phyloP scores from a whole-genome alignment of 148 eudicot species.

The Silene conica region DNA sequence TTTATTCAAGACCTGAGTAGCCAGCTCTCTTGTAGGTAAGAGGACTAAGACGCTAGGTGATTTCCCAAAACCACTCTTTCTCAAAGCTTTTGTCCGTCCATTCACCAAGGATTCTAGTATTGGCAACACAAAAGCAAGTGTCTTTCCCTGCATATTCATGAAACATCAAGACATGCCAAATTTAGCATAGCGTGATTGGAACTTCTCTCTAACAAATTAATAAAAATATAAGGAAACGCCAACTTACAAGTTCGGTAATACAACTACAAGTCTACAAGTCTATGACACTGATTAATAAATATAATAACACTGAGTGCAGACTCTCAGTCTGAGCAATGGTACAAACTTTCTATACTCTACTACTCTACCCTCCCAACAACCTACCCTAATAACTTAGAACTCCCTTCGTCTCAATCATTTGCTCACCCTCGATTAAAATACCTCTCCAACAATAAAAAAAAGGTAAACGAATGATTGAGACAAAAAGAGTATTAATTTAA shows the following conservation, averaged over 20 bases:
- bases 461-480: too few relatives aligned
- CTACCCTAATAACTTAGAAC: too few relatives aligned
- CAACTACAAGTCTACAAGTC: background rate
- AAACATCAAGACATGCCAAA: background rate
- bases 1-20: conserved; percentile 55
- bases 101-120: conserved; percentile 81
- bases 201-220: background rate
- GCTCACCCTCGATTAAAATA: too few relatives aligned
- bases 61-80: conserved; percentile 74
- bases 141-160: conserved; percentile 62
- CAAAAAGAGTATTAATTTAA: too few relatives aligned
- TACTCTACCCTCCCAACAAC: too few relatives aligned
- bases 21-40: conserved; percentile 90
- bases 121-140: conserved; percentile 92
- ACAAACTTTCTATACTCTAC: too few relatives aligned
- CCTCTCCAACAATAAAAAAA: too few relatives aligned
- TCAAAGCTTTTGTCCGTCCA: conserved; percentile 50
- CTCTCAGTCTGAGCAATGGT: too few relatives aligned
- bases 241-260: background rate
- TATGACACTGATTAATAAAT: too few relatives aligned
- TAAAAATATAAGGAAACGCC: too few relatives aligned
- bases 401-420: too few relatives aligned
- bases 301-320: too few relatives aligned
- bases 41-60: conserved; percentile 76
- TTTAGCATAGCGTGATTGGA: background rate